A percentile compares a stretch with the other conserved stretches of the same genome.
These are phyloP conservation scores for Fraxinus quadrangulata DNA, from an alignment of 257 asterid species.

Conservation along the genomic window DNA sequence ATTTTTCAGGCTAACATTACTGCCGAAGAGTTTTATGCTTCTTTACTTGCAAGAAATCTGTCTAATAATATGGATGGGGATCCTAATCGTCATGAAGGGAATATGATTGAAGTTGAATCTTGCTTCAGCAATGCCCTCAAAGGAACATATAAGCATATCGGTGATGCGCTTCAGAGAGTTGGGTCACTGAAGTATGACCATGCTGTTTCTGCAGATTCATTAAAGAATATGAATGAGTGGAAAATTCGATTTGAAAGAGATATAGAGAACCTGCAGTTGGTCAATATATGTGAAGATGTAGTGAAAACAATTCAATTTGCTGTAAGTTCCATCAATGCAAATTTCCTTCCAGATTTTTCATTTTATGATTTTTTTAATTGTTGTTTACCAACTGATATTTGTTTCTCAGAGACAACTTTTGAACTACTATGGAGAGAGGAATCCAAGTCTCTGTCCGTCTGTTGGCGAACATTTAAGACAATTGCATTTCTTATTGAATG, in stretches of 20 bases:
- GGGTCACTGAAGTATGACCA: slow-evolving; percentile 40
- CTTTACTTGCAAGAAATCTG: slow-evolving; percentile 33
- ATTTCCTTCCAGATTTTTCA: slow-evolving; percentile 8
- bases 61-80: slow-evolving; percentile 31
- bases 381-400: slow-evolving; percentile 16
- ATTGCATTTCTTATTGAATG: slow-evolving; percentile 49
- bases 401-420: slow-evolving; percentile 65
- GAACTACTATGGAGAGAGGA: slow-evolving; percentile 37
- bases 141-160: slow-evolving; percentile 43
- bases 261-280: slow-evolving; percentile 53
- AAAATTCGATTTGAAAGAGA: slow-evolving; percentile 58
- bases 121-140: slow-evolving; percentile 44
- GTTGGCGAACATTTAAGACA: slow-evolving; percentile 46
- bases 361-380: neutral
- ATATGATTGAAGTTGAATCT: slow-evolving; percentile 38
- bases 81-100: slow-evolving; percentile 17
- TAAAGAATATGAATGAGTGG: slow-evolving; percentile 56
- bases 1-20: slow-evolving; percentile 55
- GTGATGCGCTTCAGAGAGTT: slow-evolving; percentile 39
- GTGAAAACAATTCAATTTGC: slow-evolving; percentile 47
- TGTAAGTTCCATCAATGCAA: slow-evolving; percentile 49
- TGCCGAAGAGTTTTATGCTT: slow-evolving; percentile 43
- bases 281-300: slow-evolving; percentile 50
- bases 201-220: slow-evolving; percentile 40
- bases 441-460: slow-evolving; percentile 33